Conservation (phyloP, 2,329 filamentous ascomycete genomes). For the Exophiala sideris region DNA sequence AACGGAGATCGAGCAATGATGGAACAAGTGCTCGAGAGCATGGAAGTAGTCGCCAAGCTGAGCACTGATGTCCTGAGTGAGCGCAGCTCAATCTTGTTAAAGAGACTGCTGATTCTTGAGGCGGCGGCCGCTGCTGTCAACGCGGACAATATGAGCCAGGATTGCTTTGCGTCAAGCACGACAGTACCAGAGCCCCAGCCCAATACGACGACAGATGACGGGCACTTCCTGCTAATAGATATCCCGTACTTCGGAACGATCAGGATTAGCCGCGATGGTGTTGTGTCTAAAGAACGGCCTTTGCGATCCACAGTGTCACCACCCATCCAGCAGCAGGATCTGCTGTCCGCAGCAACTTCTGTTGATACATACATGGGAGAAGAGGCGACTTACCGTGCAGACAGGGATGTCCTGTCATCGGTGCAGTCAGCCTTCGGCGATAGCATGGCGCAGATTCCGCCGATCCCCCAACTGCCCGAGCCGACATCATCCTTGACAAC, state of each 20-base stretch:
- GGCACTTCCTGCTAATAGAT: constrained; percentile 35
- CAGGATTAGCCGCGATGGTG: constrained; percentile 31
- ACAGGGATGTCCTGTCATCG: not conserved
- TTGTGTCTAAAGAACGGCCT: too few relatives aligned
- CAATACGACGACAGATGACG: not conserved
- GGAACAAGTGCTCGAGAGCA: constrained; percentile 37
- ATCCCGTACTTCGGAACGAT: constrained; percentile 47
- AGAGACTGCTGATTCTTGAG: constrained; percentile 41
- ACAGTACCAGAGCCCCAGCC: constrained; percentile 17
- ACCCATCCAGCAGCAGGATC: too few relatives aligned
- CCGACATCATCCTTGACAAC: too few relatives aligned
- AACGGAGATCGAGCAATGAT: constrained; percentile 41
- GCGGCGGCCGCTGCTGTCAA: constrained; percentile 32
- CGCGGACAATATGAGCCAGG: constrained; percentile 25
- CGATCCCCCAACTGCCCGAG: too few relatives aligned
- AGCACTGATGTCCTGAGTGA: constrained; percentile 34
- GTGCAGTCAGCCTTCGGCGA: not conserved
- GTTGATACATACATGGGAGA: too few relatives aligned
- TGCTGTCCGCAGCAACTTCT: not conserved
- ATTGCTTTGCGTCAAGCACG: constrained; percentile 21
- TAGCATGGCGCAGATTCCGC: too few relatives aligned
- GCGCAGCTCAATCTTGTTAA: constrained; percentile 33
- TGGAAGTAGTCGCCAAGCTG: constrained; percentile 31
- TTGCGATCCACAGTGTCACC: too few relatives aligned
- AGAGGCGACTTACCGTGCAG: too few relatives aligned